phyloP scores from a whole-genome alignment of 441 rosid genomes.

The Biscutella auriculata region DNA sequence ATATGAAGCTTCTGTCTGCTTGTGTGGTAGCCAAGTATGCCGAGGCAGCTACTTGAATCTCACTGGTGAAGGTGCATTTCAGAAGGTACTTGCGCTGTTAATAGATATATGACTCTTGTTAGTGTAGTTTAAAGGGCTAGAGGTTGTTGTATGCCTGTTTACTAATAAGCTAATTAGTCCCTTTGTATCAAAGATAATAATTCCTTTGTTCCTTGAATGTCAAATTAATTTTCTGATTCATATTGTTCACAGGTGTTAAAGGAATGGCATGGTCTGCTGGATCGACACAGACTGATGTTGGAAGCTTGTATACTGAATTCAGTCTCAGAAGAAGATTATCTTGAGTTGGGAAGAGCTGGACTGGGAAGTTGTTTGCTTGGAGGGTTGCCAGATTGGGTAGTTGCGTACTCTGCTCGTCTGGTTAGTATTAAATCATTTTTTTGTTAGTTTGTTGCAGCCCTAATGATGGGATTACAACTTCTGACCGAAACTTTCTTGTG shows the following conservation, averaged over 20 bases:
- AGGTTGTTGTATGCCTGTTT: not conserved
- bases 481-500: slow-evolving; percentile 17
- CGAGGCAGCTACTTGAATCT: slow-evolving; percentile 98
- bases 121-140: not conserved
- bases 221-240: not conserved
- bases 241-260: slow-evolving; percentile 51
- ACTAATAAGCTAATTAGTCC: slow-evolving; percentile 4
- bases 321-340: slow-evolving; percentile 92
- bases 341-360: slow-evolving; percentile 96
- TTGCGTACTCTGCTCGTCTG: slow-evolving; percentile 92
- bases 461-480: slow-evolving; percentile 4
- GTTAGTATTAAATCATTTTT: slow-evolving; percentile 31
- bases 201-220: not conserved
- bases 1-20: slow-evolving; percentile 97
- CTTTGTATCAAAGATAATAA: not conserved
- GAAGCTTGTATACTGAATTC: slow-evolving; percentile 80
- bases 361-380: slow-evolving; percentile 97
- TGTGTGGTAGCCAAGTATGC: slow-evolving; percentile 99
- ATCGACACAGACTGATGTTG: slow-evolving; percentile 78
- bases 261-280: slow-evolving; percentile 88
- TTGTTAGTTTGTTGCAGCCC: not conserved
- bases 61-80: slow-evolving; percentile 98
- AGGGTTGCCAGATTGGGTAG: slow-evolving; percentile 91
- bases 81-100: slow-evolving; percentile 50
- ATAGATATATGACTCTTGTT: not conserved